Percentiles rank a stretch among this genome's conserved stretches.
phyloP scores from a whole-genome alignment of 1,284 basidiomycete genomes.

The Apiotrichum akiyoshidainum region DNA sequence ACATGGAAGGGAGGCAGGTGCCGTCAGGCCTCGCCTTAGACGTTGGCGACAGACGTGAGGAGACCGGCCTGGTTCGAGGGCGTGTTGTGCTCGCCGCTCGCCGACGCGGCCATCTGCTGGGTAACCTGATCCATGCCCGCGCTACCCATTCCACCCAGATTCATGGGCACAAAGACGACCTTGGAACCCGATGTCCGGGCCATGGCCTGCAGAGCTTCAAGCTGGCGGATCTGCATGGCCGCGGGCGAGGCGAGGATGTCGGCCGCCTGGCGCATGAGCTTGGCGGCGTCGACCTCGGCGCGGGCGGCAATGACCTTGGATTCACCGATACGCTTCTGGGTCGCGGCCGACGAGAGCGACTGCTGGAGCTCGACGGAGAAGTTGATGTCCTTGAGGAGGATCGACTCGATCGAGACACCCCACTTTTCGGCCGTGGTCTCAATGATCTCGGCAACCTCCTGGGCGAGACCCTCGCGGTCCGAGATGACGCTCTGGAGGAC shows the following conservation, averaged over 20 bases:
- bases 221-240: constrained; percentile 94
- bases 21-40: constrained; percentile 19
- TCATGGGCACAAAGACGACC: constrained; percentile 68
- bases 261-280: constrained; percentile 73
- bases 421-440: constrained; percentile 66
- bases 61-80: constrained; percentile 36
- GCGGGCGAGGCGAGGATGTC: constrained; percentile 81
- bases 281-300: constrained; percentile 90
- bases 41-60: constrained; percentile 39
- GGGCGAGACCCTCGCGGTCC: constrained; percentile 92
- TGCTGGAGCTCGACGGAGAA: constrained; percentile 89
- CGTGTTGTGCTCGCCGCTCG: constrained; percentile 15
- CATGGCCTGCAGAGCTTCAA: constrained; percentile 75
- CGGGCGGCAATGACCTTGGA: constrained; percentile 89
- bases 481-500: constrained; percentile 57
- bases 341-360: constrained; percentile 85
- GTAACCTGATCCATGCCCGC: constrained; percentile 30
- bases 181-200: constrained; percentile 74
- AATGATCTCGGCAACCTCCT: constrained; percentile 86
- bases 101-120: constrained; percentile 42
- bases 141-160: constrained; percentile 47
- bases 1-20: neutral
- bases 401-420: constrained; percentile 92
- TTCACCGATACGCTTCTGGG: constrained; percentile 87
- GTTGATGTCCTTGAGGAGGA: constrained; percentile 72